These are phyloP conservation scores for Salinomyces thailandicus DNA, from an alignment of 2,329 filamentous ascomycete species.

Conservation along the genomic window DNA sequence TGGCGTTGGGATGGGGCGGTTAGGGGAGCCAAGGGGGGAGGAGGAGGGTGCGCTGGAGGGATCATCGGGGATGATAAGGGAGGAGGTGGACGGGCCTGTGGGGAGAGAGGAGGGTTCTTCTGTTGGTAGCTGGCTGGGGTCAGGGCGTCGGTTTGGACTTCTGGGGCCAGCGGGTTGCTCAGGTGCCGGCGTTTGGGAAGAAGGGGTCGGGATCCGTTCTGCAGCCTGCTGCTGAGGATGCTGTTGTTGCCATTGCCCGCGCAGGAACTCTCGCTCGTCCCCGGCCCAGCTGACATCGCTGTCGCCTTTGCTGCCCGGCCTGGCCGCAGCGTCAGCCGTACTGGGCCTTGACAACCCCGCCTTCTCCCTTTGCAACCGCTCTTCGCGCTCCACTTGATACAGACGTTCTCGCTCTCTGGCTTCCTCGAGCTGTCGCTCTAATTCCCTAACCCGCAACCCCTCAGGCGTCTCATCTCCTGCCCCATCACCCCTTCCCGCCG, in stretches of 20 bases:
- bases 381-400: constrained; percentile 52
- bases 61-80: constrained; percentile 9
- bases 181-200: background rate
- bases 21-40: constrained; percentile 13
- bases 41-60: constrained; percentile 9
- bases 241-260: constrained; percentile 44
- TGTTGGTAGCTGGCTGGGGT: too few relatives aligned
- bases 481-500: constrained; percentile 11
- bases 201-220: background rate
- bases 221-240: constrained; percentile 4
- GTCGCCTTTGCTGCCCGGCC: constrained; percentile 31
- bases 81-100: too few relatives aligned
- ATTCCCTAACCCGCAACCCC: constrained; percentile 61
- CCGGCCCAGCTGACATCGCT: constrained; percentile 55
- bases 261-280: constrained; percentile 55
- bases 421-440: constrained; percentile 62
- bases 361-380: constrained; percentile 30
- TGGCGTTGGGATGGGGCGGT: constrained; percentile 19
- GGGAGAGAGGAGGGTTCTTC: too few relatives aligned
- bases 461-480: constrained; percentile 40
- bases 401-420: constrained; percentile 56
- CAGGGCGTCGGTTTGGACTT: too few relatives aligned
- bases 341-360: constrained; percentile 24
- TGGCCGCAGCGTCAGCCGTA: constrained; percentile 12
- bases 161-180: background rate